phyloP scores from a whole-genome alignment of 345 rosid species.

The Microthlaspi erraticum region DNA sequence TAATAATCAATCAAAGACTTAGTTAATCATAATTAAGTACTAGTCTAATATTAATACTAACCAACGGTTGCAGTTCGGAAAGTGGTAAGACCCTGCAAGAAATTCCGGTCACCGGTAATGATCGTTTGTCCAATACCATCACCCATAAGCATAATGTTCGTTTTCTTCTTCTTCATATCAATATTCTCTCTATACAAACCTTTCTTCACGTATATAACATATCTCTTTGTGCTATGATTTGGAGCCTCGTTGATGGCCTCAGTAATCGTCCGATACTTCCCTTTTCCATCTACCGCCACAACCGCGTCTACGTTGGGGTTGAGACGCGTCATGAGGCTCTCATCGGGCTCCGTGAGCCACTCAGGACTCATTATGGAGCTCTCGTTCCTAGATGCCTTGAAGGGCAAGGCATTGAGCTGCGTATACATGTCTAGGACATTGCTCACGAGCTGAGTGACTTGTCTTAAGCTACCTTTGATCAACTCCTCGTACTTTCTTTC shows the following conservation, averaged over 20 bases:
- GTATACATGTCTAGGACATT: conserved; percentile 60
- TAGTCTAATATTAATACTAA: conserved; percentile 40
- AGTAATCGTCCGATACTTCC: conserved; percentile 62
- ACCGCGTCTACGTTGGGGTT: conserved; percentile 50
- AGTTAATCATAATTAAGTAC: not conserved
- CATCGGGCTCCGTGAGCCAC: conserved; percentile 74
- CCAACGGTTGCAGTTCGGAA: conserved; percentile 96
- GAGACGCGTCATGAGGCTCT: conserved; percentile 47
- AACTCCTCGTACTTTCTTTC: conserved; percentile 61
- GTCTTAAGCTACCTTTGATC: conserved; percentile 71
- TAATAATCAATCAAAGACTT: conserved; percentile 36
- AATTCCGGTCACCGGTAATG: conserved; percentile 72
- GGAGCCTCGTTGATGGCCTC: conserved; percentile 82
- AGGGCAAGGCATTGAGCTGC: conserved; percentile 71
- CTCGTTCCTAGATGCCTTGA: conserved; percentile 53
- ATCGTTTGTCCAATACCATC: conserved; percentile 77
- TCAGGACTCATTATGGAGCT: conserved; percentile 44
- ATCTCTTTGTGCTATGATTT: conserved; percentile 65
- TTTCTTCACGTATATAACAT: conserved; percentile 67
- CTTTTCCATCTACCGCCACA: conserved; percentile 77
- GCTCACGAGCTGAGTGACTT: conserved; percentile 79
- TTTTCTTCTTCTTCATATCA: conserved; percentile 74
- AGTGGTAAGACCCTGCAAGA: conserved; percentile 92
- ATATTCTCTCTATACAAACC: conserved; percentile 81
- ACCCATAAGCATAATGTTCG: conserved; percentile 75